Conservation (phyloP, 768 basidiomycete genomes). For the Podaxis rugospora region DNA sequence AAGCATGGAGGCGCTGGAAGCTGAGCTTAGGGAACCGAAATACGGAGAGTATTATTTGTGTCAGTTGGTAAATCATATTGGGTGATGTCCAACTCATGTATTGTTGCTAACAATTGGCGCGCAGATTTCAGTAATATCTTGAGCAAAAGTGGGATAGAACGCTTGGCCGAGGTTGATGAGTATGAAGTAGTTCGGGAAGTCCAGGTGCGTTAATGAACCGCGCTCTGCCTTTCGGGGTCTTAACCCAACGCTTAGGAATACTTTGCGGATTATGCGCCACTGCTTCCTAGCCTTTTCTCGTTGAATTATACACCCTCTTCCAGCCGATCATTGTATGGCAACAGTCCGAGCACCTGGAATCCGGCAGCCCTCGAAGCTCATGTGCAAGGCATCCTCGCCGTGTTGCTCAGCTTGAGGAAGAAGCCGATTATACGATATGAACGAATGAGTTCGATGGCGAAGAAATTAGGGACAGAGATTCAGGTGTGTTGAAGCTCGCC, state of each 20-base stretch:
- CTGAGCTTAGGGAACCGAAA: slow-evolving; percentile 84
- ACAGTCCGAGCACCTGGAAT: slow-evolving; percentile 72
- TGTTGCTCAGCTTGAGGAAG: slow-evolving; percentile 93
- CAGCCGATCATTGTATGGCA: slow-evolving; percentile 65
- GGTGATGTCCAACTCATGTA: slow-evolving; percentile 17
- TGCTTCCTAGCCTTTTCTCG: slow-evolving; percentile 84
- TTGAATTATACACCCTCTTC: slow-evolving; percentile 69
- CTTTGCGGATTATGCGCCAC: slow-evolving; percentile 93
- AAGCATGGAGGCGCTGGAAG: slow-evolving; percentile 77
- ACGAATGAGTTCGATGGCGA: slow-evolving; percentile 88
- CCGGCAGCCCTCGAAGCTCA: slow-evolving; percentile 68
- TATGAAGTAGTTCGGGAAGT: slow-evolving; percentile 96
- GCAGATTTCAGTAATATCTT: slow-evolving; percentile 94
- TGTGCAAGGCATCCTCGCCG: slow-evolving; percentile 77
- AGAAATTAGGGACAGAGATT: slow-evolving; percentile 81
- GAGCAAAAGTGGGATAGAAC: slow-evolving; percentile 86
- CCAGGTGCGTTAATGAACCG: slow-evolving; percentile 54
- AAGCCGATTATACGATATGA: slow-evolving; percentile 94
- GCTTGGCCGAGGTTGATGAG: slow-evolving; percentile 90
- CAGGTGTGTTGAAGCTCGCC: slow-evolving; percentile 45
- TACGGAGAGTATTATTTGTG: slow-evolving; percentile 99
- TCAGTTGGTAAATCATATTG: slow-evolving; percentile 75
- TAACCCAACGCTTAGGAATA: slow-evolving; percentile 65
- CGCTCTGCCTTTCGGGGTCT: background rate
- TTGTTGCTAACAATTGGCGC: slow-evolving; percentile 10